These are phyloP conservation scores for Lanmaoa rubissima DNA, from an alignment of 768 basidiomycete species.

Conservation along the genomic window DNA sequence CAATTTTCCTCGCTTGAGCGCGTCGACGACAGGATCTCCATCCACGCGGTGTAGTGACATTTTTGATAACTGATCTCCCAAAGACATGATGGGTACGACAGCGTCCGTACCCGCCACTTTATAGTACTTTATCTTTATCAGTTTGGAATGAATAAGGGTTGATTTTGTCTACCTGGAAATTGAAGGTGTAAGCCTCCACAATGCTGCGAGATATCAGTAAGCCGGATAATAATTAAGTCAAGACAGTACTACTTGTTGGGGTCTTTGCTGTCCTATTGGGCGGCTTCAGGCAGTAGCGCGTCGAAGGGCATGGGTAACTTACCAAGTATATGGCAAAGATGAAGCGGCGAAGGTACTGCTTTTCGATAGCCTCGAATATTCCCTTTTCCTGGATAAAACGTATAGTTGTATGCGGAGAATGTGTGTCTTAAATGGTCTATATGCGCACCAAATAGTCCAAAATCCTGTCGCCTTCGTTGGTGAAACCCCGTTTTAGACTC, in stretches of 20 bases:
- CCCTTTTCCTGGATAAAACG: conserved; percentile 63
- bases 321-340: conserved; percentile 86
- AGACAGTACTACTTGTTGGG: conserved; percentile 65
- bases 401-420: conserved; percentile 2
- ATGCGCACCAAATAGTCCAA: conserved; percentile 72
- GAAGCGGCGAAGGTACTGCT: conserved; percentile 80
- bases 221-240: conserved; percentile 3
- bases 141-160: neutral
- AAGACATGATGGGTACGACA: conserved; percentile 68
- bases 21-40: conserved; percentile 59
- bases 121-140: conserved; percentile 54
- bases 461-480: conserved; percentile 79
- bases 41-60: conserved; percentile 42
- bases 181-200: conserved; percentile 86
- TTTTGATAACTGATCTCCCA: conserved; percentile 58
- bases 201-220: conserved; percentile 48
- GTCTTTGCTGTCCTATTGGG: conserved; percentile 70
- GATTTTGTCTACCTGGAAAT: conserved; percentile 57
- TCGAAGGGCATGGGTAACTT: conserved; percentile 18
- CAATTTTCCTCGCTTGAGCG: conserved; percentile 54
- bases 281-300: neutral
- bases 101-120: conserved; percentile 57
- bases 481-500: conserved; percentile 70
- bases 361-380: conserved; percentile 83
- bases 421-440: conserved; percentile 15